Evolutionary conservation across 169 alveolate species (phyloP).

Genomic region (Theileria luwenshuni): DNA sequence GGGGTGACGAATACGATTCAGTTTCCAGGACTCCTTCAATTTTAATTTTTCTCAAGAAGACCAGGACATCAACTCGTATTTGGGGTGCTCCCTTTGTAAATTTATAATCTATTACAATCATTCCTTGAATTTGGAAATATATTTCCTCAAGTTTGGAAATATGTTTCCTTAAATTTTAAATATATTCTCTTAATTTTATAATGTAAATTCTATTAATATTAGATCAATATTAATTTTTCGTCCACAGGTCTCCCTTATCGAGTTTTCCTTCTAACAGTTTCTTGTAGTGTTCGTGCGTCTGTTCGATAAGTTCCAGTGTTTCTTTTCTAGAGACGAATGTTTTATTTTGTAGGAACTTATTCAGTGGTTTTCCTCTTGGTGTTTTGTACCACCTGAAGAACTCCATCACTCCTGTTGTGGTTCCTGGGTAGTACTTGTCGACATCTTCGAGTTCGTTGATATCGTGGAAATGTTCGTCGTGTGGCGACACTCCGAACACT

Average conservation of each 20-base stretch:
- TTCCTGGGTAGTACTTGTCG: slow-evolving; percentile 75
- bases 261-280: slow-evolving; percentile 43
- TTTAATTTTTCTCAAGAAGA: slow-evolving; percentile 40
- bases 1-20: slow-evolving; percentile 40
- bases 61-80: slow-evolving; percentile 20
- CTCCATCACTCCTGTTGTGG: slow-evolving; percentile 64
- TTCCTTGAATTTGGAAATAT: too few species aligned
- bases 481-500: slow-evolving; percentile 76
- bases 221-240: slow-evolving; percentile 18
- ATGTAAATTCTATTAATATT: not conserved
- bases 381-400: slow-evolving; percentile 69
- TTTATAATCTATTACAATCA: too few species aligned
- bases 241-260: slow-evolving; percentile 33
- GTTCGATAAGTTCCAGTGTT: slow-evolving; percentile 48
- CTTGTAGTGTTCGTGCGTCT: slow-evolving; percentile 47
- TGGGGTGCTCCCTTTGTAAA: slow-evolving; percentile 69
- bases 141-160: too few species aligned
- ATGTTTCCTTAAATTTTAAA: too few species aligned
- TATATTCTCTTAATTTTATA: not conserved
- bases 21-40: slow-evolving; percentile 40
- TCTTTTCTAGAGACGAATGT: slow-evolving; percentile 44
- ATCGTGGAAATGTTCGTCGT: slow-evolving; percentile 71
- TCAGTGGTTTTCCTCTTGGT: slow-evolving; percentile 66
- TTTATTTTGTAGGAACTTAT: slow-evolving; percentile 53
- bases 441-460: slow-evolving; percentile 72